Conservation (phyloP, 1,139 yeast species). For the Debaryomyces singareniensis region DNA sequence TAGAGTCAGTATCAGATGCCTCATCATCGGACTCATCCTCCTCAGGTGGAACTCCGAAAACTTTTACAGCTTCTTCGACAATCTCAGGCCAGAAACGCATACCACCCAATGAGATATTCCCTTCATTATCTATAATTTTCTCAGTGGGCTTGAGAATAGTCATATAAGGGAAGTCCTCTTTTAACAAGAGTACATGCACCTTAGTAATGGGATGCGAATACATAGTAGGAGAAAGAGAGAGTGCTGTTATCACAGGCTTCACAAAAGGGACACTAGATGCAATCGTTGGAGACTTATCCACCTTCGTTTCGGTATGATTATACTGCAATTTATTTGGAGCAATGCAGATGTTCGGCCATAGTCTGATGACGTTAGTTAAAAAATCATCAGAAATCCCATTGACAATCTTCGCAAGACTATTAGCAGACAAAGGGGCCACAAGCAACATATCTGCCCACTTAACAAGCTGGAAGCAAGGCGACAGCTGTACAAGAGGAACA, state of each 20-base stretch:
- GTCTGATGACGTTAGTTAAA: constrained; percentile 19
- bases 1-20: constrained; percentile 11
- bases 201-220: constrained; percentile 26
- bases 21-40: constrained; percentile 16
- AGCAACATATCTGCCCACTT: constrained; percentile 30
- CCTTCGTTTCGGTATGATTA: not conserved
- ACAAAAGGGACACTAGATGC: not conserved
- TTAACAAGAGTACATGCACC: constrained; percentile 15
- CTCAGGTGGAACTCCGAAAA: constrained; percentile 17
- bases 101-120: constrained; percentile 28
- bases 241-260: constrained; percentile 22
- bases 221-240: constrained; percentile 24
- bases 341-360: constrained; percentile 18
- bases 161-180: constrained; percentile 23
- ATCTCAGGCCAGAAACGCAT: constrained; percentile 27
- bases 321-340: not conserved
- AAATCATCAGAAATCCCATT: constrained; percentile 23
- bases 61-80: constrained; percentile 21
- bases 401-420: constrained; percentile 23
- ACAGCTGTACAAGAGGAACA: constrained; percentile 11
- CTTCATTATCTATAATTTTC: constrained; percentile 24
- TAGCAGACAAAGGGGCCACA: constrained; percentile 24
- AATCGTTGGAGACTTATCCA: not conserved
- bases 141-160: constrained; percentile 24
- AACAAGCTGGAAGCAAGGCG: constrained; percentile 17